A percentile compares a stretch with the other conserved stretches of the same genome.
Conservation (phyloP, 805 yeast genomes). For the Ogataea trehaloabstinens region DNA sequence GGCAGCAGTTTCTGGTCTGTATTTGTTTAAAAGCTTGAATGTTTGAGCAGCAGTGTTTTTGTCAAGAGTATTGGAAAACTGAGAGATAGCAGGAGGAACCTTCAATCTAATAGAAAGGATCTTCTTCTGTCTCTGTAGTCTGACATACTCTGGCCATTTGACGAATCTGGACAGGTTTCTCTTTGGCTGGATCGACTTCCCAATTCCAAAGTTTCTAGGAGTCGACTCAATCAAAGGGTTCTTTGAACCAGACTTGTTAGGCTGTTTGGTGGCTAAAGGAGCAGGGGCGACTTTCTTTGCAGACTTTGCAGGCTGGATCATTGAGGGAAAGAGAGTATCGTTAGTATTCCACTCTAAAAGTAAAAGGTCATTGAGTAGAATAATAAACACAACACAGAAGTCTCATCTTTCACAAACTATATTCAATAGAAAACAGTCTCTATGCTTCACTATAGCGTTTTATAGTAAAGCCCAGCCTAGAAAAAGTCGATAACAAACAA, state of each 20-base stretch:
- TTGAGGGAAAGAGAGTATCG: slow-evolving; percentile 29
- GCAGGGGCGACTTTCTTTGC: slow-evolving; percentile 90
- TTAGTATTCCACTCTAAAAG: slow-evolving; percentile 26
- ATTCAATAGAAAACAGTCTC: slow-evolving; percentile 1
- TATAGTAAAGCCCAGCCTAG: slow-evolving; percentile 14
- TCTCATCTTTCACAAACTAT: slow-evolving; percentile 2
- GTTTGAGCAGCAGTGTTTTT: slow-evolving; percentile 97
- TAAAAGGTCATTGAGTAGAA: slow-evolving; percentile 30
- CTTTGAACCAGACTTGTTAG: slow-evolving; percentile 47
- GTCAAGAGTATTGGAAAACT: slow-evolving; percentile 92
- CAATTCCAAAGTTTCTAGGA: slow-evolving; percentile 91
- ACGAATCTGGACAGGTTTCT: slow-evolving; percentile 93
- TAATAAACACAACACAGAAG: slow-evolving; percentile 4
- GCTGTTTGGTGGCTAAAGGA: slow-evolving; percentile 77
- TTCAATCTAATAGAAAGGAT: slow-evolving; percentile 88
- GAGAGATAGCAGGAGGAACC: slow-evolving; percentile 97
- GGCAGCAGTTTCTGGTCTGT: slow-evolving; percentile 94
- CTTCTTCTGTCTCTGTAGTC: slow-evolving; percentile 97
- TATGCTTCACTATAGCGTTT: slow-evolving; percentile 7
- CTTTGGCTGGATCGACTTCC: slow-evolving; percentile 90
- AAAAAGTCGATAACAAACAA: slow-evolving; percentile 9
- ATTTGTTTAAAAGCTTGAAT: slow-evolving; percentile 94
- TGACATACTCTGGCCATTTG: slow-evolving; percentile 97
- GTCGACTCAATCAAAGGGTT: slow-evolving; percentile 86
- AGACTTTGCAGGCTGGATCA: slow-evolving; percentile 45